Evolutionary conservation across 148 eudicot species (phyloP), one percentile per base, ranked within the genome.

Genomic region (Polygonum aviculare): DNA sequence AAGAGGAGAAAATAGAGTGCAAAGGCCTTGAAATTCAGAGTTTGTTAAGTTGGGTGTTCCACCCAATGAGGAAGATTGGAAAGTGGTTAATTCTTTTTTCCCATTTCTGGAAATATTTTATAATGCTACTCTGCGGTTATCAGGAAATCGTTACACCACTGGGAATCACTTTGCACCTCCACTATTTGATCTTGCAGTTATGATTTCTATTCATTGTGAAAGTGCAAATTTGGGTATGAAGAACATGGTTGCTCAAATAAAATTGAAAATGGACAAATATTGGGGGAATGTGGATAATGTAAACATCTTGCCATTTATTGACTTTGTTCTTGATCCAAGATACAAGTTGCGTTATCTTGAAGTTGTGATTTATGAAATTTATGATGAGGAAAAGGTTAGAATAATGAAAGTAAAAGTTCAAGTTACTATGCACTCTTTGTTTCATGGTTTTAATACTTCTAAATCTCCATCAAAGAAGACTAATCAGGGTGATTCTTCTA

Each of bases 311-410:
- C 21, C 41, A 16, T 72, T 36, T 36, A 16, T 72, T 12, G 74
- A 50, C 2, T 33, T 72, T 36, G 41, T 72, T 72, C 21, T 72
- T 26, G 74, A 72, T 33, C 69, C 69, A 12, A 62, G 69, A 62
- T 62, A 62, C 12, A 62, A 62, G 26, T 1, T 62, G 69, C 2
- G 33, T 19, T 62, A 16, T 62, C 10, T 62, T n/a, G 4, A 62
- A 5, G 3, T 4, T 21, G 36, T 62, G 69, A 9, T 62, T 21
- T 2, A 11, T 19, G 36, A 62, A 1, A 9, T 33, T 62, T 62
- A 62, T 62, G 69, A 62, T 62, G 69, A 16, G 3, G 69, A 4
- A 7, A 62, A 62, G 16, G 69, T 1, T 62, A 9, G 14, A 7
- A 12, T 49, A 12, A 49, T 49, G 52, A 12, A 49, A 15, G 10